Evolutionary conservation across 1,284 basidiomycete genomes (phyloP).

Genomic region (Sporisorium exsertum): DNA sequence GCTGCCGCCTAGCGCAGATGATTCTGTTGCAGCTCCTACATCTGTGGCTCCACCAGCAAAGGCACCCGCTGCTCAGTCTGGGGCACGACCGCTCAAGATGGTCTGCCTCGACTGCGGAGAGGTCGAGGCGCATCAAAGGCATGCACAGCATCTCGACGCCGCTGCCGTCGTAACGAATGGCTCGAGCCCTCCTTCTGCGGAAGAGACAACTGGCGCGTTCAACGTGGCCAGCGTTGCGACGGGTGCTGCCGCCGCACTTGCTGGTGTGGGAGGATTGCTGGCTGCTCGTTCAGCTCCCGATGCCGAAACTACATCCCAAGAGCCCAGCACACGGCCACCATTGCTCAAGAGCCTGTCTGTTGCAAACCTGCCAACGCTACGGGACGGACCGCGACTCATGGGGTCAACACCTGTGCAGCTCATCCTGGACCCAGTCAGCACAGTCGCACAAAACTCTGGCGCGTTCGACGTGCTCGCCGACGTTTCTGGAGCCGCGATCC

Average conservation of each 20-base stretch:
- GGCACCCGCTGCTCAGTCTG: not conserved
- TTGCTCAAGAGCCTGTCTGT: conserved; percentile 43
- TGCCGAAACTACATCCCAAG: not conserved
- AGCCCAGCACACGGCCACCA: conserved; percentile 12
- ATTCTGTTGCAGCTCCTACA: not conserved
- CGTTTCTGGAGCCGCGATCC: conserved; percentile 49
- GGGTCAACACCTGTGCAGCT: conserved; percentile 53
- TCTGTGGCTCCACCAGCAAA: not conserved
- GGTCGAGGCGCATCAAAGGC: conserved; percentile 41
- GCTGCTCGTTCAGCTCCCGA: not conserved
- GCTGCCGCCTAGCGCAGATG: conserved; percentile 26
- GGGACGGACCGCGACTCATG: conserved; percentile 37
- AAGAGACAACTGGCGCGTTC: not conserved
- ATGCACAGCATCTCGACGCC: conserved; percentile 37
- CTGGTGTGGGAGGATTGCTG: conserved; percentile 33
- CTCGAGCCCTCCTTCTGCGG: not conserved
- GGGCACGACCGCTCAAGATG: conserved; percentile 38
- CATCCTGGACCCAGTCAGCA: conserved; percentile 42
- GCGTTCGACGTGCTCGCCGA: conserved; percentile 58
- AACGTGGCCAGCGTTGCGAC: conserved; percentile 20
- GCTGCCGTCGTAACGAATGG: conserved; percentile 4
- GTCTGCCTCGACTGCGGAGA: conserved; percentile 57
- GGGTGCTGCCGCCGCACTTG: conserved; percentile 37
- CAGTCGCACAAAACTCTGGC: conserved; percentile 41
- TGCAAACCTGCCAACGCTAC: conserved; percentile 31